Base-by-base conservation (phyloP, 352 stramenopile species). In the Lagenidium giganteum region DNA sequence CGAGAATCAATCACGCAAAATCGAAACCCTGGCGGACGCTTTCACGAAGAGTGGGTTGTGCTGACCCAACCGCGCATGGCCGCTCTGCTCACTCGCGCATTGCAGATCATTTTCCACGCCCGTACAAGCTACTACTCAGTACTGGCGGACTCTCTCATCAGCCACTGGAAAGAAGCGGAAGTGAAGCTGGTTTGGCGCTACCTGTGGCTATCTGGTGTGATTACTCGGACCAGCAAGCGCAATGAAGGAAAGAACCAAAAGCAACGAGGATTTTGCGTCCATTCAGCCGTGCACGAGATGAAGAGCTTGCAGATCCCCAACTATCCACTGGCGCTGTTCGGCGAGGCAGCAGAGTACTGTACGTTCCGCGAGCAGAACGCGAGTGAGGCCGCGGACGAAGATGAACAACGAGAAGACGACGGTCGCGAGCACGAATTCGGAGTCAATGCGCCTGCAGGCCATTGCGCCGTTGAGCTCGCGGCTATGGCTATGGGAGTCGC, bases 161-260 rank as follows among this genome's bases (percentile, higher is more conserved):
- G 57, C 32, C 67, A 56, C 27, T 93, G 79, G 77, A 74, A 46
- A 6, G 80, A 90, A 47, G 58, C 47, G 17, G 82, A 93, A 38
- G 73, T 89, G 22, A 87, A 91, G 42, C 63, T 91, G 20, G 76
- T 93, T 28, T 93, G 82, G 82, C 57, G 82, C 9, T 93, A 90
- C 46, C 50, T 93, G 28, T 93, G 78, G 75, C 38, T 93, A 16
- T 57, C 69, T n/a, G 74, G 78, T 23, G 53, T 91, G 23, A 87
- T 91, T 48, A 86, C 64, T 7, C 66, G 72, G 12, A 83, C 70
- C 9, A 51, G 49, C 5, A 69, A 71, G 18, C 52, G 46, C 8
- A 70, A 61, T 17, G 64, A 76, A 30, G 49, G 51, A 16, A 80
- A 73, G 11, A 57, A 84, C 36, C 58, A 79, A 48, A 77, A 79